A percentile compares a stretch with the other conserved stretches of the same genome.
phyloP scores from a whole-genome alignment of 2,329 filamentous ascomycete genomes.

The Neopestalotiopsis sp. region DNA sequence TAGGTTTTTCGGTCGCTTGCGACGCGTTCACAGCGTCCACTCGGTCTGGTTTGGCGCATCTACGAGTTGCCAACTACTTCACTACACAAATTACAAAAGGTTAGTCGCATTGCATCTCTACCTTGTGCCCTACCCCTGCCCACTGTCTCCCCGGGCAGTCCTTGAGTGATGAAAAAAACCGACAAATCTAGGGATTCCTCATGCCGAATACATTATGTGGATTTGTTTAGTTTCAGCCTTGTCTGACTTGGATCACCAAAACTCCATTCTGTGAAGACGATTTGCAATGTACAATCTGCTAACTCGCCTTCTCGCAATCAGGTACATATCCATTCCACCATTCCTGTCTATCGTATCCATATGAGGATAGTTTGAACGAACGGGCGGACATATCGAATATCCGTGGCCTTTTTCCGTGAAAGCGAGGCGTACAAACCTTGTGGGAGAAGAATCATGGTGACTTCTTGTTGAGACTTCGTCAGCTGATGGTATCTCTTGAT shows the following conservation, averaged over 20 bases:
- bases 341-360: constrained; percentile 27
- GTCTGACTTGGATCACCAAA: constrained; percentile 56
- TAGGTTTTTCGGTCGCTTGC: neutral
- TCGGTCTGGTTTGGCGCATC: neutral
- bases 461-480: constrained; percentile 72
- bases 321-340: constrained; percentile 44
- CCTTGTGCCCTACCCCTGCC: constrained; percentile 17
- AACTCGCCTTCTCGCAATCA: constrained; percentile 41
- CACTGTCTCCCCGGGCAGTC: constrained; percentile 22
- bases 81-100: constrained; percentile 45
- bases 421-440: constrained; percentile 69
- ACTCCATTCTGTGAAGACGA: constrained; percentile 28
- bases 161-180: constrained; percentile 64
- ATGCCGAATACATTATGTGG: constrained; percentile 71
- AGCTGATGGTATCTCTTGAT: constrained; percentile 56
- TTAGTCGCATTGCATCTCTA: constrained; percentile 36
- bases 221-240: constrained; percentile 73
- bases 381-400: constrained; percentile 71
- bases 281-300: constrained; percentile 36
- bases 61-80: neutral
- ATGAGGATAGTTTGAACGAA: constrained; percentile 74
- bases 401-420: constrained; percentile 52
- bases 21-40: neutral
- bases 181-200: constrained; percentile 71
- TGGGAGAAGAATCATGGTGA: constrained; percentile 53